phyloP scores from a whole-genome alignment of 345 rosid species.

The Gossypium rotundifolium region DNA sequence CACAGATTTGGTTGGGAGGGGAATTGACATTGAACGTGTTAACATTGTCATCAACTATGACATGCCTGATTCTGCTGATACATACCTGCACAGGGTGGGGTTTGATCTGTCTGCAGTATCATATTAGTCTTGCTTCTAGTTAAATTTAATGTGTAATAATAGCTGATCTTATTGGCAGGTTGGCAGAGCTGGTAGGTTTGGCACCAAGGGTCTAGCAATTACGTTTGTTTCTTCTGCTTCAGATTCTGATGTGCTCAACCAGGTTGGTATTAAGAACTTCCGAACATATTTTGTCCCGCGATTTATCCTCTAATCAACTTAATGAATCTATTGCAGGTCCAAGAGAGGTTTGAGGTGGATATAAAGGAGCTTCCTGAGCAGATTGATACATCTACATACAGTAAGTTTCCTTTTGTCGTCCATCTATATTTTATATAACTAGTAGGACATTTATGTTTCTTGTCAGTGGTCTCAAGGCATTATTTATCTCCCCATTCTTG shows the following conservation, averaged over 20 bases:
- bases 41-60: conserved; percentile 97
- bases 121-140: background rate
- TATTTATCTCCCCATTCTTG: background rate
- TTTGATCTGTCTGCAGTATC: background rate
- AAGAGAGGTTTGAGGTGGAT: conserved; percentile 94
- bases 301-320: background rate
- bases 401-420: conserved; percentile 31
- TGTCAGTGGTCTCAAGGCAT: background rate
- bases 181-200: conserved; percentile 99
- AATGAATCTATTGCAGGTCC: conserved; percentile 44
- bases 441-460: background rate
- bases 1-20: conserved; percentile 94
- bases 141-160: background rate
- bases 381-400: conserved; percentile 90
- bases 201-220: conserved; percentile 96
- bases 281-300: background rate
- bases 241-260: conserved; percentile 87
- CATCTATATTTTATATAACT: background rate
- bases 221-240: conserved; percentile 92
- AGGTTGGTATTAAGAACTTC: conserved; percentile 39
- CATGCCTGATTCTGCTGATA: conserved; percentile 99
- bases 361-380: conserved; percentile 97
- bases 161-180: conserved; percentile 38
- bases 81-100: conserved; percentile 89
- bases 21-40: conserved; percentile 96